These are phyloP conservation scores for Thermomucor indicae-seudaticae DNA, from an alignment of 371 early-diverging fungal genomes.

Conservation along the genomic window DNA sequence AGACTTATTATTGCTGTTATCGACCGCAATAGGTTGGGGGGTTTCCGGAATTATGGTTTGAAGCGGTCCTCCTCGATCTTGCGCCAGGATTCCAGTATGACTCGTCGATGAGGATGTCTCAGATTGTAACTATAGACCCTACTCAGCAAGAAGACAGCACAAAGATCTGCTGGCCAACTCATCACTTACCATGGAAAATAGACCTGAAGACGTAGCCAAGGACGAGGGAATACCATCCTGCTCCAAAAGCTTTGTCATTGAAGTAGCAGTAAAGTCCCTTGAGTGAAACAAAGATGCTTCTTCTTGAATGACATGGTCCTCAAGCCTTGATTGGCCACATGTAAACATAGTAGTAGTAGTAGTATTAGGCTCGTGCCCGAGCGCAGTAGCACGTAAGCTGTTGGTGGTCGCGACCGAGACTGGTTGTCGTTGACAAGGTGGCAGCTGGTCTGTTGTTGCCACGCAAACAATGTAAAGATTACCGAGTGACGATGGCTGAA, in stretches of 20 bases:
- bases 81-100: too few relatives aligned
- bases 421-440: not conserved
- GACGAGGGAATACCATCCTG: too few relatives aligned
- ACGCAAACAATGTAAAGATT: conserved; percentile 19
- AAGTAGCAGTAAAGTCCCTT: not conserved
- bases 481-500: conserved; percentile 7
- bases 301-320: not conserved
- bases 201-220: too few relatives aligned
- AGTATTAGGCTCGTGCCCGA: not conserved
- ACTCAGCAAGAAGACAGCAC: not conserved
- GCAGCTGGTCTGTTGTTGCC: not conserved
- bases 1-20: not conserved
- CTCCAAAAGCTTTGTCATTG: too few relatives aligned
- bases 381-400: not conserved
- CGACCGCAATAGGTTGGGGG: not conserved
- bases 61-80: too few relatives aligned
- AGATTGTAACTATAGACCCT: not conserved
- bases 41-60: not conserved
- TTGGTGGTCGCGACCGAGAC: not conserved
- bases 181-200: not conserved
- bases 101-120: not conserved
- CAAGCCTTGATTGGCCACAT: too few relatives aligned
- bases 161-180: not conserved
- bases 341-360: not conserved
- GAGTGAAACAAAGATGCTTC: not conserved